Evolutionary conservation across 1,284 basidiomycete genomes (phyloP), one percentile per base, ranked within the genome.

Genomic region (Tylopilus orsonianus): DNA sequence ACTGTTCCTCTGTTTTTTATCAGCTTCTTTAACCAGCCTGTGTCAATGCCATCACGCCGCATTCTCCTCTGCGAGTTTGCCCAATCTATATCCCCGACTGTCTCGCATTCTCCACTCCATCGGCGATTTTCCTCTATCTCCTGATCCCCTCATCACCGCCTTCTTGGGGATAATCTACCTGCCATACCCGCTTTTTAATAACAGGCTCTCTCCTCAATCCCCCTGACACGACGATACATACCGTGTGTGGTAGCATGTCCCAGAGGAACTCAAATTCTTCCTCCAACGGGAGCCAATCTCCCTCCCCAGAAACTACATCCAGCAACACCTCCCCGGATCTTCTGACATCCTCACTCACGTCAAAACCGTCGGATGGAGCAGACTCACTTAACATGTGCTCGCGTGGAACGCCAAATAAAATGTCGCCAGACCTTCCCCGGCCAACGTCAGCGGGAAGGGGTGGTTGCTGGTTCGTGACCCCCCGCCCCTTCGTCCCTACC

Each of bases 381-480:
- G 72, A 75, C 53, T 61, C 75, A 5, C 61, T 65, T 38, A 76
- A 64, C 48, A 55, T 57, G 20, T 60, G 66, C 51, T 65, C 71
- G 7, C 71, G 73, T 23, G 71, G 68, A 46, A 79, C 79, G 16
- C 78, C 81, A 14, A 74, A 69, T 57, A 75, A 73, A 54, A 65
- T 74, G 41, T 67, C 78, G 19, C 64, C 74, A 9, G 79, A 80
- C 56, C 69, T 80, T 27, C 72, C 81, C 48, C 76, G 82, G 43
- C 71, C 75, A 27, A 67, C 74, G 38, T 72, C 77, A 20, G 73
- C 78, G 39, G 76, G 81, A 55, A 85, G 82, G 66, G 86, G 85
- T 52, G 85, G 85, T 41, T 88, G 86, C 69, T 87, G 85, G 86
- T 87, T 64, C 60, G 85, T 72, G 7, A 8, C 18, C 29, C 5